Evolutionary conservation across 2,329 filamentous ascomycete species (phyloP), one percentile per base, ranked within the genome.

Genomic region (Aureobasidium mangrovei): DNA sequence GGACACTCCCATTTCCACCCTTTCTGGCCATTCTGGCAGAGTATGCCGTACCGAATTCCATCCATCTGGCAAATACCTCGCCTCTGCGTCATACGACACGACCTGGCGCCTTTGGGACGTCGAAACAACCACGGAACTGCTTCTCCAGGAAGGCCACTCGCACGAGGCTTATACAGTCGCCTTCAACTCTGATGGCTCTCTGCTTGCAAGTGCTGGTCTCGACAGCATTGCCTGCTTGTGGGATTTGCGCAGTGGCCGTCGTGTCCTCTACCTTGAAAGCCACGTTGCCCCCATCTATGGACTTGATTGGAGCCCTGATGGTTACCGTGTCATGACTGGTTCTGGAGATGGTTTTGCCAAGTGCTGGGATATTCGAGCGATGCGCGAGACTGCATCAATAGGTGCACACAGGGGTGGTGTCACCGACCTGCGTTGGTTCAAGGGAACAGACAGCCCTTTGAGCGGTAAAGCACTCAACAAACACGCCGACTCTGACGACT

Each of bases 71-170:
- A 80, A 80, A 58, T 97, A 91, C 64, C 76, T 97, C 4, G 93
- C 91, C 4, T 95, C 91, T 1, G 93, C 93, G 5, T 95, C 90
- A 0, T 93, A 93, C 64, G 93, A 98, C 67, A 95, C 90, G 2
- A 95, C 93, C 0, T 98, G 93, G 93, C 83, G 91, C 42, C 75
- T 98, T 33, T 98, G 93, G 91, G 91, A 97, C 67, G 82, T 97
- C 0, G 84, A 88, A 61, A 93, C 86, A 0, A 88, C 83, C 0
- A 84, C 84, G 2, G 91, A 97, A 65, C 72, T 97, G 1, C 76
- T 95, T 1, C 77, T 94, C 1, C 93, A 98, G 69, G 91, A 97
- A 71, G 93, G 93, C 1, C 93, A 98, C 68, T 94, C 90, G 7
- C 83, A 91, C 54, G 93, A 94, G 58, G 93, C 97, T 9, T 97